A percentile compares a stretch with the other conserved stretches of the same genome.
Conservation (phyloP, 768 basidiomycete genomes). For the Podaxis rugospora region DNA sequence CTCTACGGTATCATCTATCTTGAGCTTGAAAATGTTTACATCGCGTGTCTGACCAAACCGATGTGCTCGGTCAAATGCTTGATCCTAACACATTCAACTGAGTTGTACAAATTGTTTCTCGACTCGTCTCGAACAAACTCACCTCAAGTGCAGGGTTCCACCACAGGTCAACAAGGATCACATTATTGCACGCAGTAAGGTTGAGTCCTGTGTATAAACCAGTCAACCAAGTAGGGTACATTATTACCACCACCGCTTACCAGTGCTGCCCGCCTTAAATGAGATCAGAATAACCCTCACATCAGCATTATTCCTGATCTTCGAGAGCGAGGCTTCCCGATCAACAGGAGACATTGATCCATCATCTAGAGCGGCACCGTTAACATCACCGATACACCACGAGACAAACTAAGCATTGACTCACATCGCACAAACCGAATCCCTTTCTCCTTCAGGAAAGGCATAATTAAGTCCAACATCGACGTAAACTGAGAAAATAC, state of each 20-base stretch:
- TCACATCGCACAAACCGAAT: constrained; percentile 83
- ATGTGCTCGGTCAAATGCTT: constrained; percentile 91
- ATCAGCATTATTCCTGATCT: constrained; percentile 56
- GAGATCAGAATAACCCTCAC: constrained; percentile 87
- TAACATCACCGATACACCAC: constrained; percentile 3
- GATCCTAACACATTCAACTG: constrained; percentile 47
- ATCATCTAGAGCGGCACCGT: constrained; percentile 59
- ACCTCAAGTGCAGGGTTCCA: constrained; percentile 91
- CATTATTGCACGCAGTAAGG: constrained; percentile 89
- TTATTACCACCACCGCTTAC: constrained; percentile 32
- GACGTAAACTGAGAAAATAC: constrained; percentile 93
- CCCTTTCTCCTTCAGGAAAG: constrained; percentile 66
- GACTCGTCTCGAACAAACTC: constrained; percentile 20
- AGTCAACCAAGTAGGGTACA: constrained; percentile 1
- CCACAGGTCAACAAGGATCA: constrained; percentile 91
- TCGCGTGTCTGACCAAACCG: constrained; percentile 83
- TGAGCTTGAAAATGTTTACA: constrained; percentile 88
- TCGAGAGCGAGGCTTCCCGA: constrained; percentile 69
- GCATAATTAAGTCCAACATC: constrained; percentile 83
- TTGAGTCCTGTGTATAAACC: constrained; percentile 60
- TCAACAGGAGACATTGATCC: constrained; percentile 78
- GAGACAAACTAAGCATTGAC: constrained; percentile 27
- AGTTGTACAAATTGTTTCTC: background rate
- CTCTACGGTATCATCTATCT: constrained; percentile 83
- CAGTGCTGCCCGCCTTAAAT: constrained; percentile 95